phyloP scores from a whole-genome alignment of 768 basidiomycete genomes.

The Mycena metata region DNA sequence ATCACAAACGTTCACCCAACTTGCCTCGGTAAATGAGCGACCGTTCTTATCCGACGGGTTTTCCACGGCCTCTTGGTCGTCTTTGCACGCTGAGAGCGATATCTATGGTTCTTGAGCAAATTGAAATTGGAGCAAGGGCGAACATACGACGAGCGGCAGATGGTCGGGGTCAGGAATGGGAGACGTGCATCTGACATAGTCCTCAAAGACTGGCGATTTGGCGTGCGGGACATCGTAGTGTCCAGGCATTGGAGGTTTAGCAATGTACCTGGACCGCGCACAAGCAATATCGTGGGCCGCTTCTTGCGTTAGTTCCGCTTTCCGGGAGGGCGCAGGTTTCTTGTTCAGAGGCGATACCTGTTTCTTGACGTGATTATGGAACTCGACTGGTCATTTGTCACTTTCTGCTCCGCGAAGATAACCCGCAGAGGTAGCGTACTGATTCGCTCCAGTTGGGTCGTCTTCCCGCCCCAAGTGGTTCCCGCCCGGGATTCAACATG shows the following conservation, averaged over 20 bases:
- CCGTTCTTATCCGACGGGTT: constrained; percentile 10
- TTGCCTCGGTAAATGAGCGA: constrained; percentile 24
- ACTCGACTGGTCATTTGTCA: not conserved
- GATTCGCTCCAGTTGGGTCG: not conserved
- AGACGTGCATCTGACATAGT: constrained; percentile 2
- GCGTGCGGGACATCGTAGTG: no score
- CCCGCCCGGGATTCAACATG: not conserved
- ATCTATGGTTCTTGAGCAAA: not conserved
- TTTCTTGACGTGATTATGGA: not conserved
- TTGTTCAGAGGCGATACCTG: not conserved
- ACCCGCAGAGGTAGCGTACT: not conserved
- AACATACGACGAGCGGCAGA: constrained; percentile 17
- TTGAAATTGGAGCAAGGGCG: not conserved
- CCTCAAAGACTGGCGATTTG: no score
- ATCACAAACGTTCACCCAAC: not conserved
- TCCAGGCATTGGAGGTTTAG: constrained; percentile 1
- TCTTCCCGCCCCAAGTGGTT: no score
- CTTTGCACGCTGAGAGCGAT: constrained; percentile 25
- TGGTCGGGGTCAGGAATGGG: not conserved
- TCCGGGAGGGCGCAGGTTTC: not conserved
- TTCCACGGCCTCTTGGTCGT: constrained; percentile 11
- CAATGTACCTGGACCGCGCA: not conserved
- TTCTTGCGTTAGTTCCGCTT: not conserved
- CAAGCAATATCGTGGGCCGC: not conserved
- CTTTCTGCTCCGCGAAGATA: no score